Evolutionary conservation across 176 grass and related monocot species (phyloP).

Genomic region (Triticum urartu): DNA sequence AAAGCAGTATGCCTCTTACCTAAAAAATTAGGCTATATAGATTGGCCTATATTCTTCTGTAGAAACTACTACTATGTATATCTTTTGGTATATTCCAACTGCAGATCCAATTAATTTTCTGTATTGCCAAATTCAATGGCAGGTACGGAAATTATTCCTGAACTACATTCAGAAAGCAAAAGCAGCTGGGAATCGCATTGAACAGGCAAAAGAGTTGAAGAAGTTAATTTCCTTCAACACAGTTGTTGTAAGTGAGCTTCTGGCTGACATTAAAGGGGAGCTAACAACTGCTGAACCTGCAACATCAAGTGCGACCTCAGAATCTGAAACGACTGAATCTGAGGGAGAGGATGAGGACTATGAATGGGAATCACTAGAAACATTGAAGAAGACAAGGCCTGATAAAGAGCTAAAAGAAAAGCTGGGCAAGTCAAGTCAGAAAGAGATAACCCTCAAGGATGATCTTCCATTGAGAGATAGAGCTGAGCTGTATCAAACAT

Average conservation of each 20-base stretch:
- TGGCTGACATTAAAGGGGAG: slow-evolving; percentile 90
- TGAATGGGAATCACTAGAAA: slow-evolving; percentile 74
- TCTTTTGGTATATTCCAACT: slow-evolving; percentile 4
- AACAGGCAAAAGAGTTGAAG: slow-evolving; percentile 89
- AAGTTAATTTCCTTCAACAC: slow-evolving; percentile 88
- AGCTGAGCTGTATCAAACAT: slow-evolving; percentile 81
- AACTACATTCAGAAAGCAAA: slow-evolving; percentile 77
- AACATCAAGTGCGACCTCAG: slow-evolving; percentile 33
- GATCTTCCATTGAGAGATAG: slow-evolving; percentile 80
- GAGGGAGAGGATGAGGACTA: slow-evolving; percentile 53
- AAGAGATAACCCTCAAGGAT: slow-evolving; percentile 90
- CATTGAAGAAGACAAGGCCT: slow-evolving; percentile 62
- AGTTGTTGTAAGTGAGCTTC: slow-evolving; percentile 74
- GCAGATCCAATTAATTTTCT: slow-evolving; percentile 13
- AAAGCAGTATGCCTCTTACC: slow-evolving; percentile 69
- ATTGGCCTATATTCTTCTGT: slow-evolving; percentile 24
- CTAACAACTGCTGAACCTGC: slow-evolving; percentile 44
- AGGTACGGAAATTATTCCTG: slow-evolving; percentile 81
- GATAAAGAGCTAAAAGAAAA: slow-evolving; percentile 62
- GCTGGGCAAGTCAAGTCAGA: slow-evolving; percentile 67
- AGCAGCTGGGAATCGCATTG: slow-evolving; percentile 70
- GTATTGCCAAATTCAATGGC: slow-evolving; percentile 31
- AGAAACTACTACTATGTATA: neutral
- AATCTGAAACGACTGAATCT: slow-evolving; percentile 49
- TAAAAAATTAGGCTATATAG: slow-evolving; percentile 11